Conservation (phyloP, 108 stramenopile genomes). For the Licmophora abbreviata region DNA sequence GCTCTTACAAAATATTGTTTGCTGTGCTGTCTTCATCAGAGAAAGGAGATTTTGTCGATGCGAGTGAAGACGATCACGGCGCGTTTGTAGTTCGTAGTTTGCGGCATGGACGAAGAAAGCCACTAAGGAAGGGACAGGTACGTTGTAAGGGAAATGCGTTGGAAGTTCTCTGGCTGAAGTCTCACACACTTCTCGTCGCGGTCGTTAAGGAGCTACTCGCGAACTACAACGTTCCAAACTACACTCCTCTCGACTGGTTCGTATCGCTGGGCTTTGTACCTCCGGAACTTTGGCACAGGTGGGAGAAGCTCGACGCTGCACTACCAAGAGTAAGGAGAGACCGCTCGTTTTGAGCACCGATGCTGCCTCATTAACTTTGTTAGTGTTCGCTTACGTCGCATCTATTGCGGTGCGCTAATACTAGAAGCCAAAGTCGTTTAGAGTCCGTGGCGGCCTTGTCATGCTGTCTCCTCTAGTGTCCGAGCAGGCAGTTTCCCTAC, state of each 20-base stretch:
- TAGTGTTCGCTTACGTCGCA: no score
- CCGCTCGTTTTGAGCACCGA: no score
- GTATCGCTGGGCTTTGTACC: slow-evolving; percentile 75
- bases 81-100: slow-evolving; percentile 63
- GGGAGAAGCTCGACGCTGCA: slow-evolving; percentile 44
- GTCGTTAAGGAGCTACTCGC: slow-evolving; percentile 45
- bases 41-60: slow-evolving; percentile 39
- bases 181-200: no score
- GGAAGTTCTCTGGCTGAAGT: no score
- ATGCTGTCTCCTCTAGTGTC: no score
- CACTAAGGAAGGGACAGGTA: slow-evolving; percentile 58
- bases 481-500: no score
- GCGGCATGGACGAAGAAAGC: slow-evolving; percentile 55
- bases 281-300: slow-evolving; percentile 56
- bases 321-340: slow-evolving; percentile 32
- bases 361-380: no score
- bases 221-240: slow-evolving; percentile 83
- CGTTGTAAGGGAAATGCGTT: no score
- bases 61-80: slow-evolving; percentile 49
- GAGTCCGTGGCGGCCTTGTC: no score
- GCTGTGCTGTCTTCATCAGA: no score
- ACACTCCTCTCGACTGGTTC: slow-evolving; percentile 80
- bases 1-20: neutral
- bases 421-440: no score
- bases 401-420: no score